These are phyloP conservation scores for Aspergillus haitiensis DNA, from an alignment of 495 filamentous ascomycete genomes.

Conservation along the genomic window DNA sequence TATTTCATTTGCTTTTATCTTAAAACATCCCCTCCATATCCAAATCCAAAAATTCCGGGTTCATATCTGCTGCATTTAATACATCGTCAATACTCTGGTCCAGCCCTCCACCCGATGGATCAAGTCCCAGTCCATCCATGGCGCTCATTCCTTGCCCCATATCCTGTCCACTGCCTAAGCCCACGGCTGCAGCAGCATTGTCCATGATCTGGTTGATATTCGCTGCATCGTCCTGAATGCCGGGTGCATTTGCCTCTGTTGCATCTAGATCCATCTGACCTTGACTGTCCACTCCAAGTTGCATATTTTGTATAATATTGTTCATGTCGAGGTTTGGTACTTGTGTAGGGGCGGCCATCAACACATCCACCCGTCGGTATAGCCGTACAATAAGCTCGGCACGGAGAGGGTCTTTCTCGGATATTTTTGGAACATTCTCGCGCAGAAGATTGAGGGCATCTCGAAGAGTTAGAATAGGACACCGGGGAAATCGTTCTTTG, in stretches of 20 bases:
- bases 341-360: constrained; percentile 43
- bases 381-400: constrained; percentile 77
- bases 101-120: constrained; percentile 31
- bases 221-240: constrained; percentile 32
- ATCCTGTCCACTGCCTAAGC: constrained; percentile 34
- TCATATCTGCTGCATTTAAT: constrained; percentile 51
- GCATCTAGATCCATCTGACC: constrained; percentile 40
- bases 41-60: constrained; percentile 51
- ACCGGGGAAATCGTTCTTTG: constrained; percentile 42
- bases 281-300: constrained; percentile 38
- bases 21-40: constrained; percentile 53
- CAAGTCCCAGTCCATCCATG: constrained; percentile 20
- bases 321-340: constrained; percentile 43
- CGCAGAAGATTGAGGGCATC: constrained; percentile 67
- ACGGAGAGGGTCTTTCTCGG: constrained; percentile 57
- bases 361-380: constrained; percentile 69
- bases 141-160: constrained; percentile 37
- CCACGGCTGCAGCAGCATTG: constrained; percentile 41
- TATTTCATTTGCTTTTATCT: neutral
- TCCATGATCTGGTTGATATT: constrained; percentile 52
- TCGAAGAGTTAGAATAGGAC: constrained; percentile 56
- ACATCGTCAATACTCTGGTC: constrained; percentile 50
- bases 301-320: constrained; percentile 46
- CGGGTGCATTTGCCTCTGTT: constrained; percentile 20
- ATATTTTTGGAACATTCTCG: constrained; percentile 60